These are phyloP conservation scores for Pueraria montana DNA, from an alignment of 306 rosid species.

Conservation along the genomic window DNA sequence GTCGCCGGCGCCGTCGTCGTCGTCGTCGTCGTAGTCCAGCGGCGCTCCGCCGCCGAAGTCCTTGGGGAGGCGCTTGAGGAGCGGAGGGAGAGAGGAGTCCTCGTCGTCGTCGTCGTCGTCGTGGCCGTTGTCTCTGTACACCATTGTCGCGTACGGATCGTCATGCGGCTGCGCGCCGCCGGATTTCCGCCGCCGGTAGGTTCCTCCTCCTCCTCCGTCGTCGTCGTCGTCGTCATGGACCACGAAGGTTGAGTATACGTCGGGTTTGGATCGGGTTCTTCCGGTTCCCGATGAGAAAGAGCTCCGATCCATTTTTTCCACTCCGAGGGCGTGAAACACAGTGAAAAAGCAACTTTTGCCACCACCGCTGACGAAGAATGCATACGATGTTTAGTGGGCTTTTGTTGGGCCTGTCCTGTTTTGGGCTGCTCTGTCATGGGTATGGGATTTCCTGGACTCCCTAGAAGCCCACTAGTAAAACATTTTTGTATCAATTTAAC, in stretches of 20 bases:
- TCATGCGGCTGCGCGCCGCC: slow-evolving; percentile 47
- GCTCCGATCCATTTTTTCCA: slow-evolving; percentile 72
- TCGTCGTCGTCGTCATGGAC: slow-evolving; percentile 69
- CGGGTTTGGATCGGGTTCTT: slow-evolving; percentile 60
- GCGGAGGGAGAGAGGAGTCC: slow-evolving; percentile 91
- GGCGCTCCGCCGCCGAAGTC: slow-evolving; percentile 96
- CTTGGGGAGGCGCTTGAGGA: slow-evolving; percentile 89
- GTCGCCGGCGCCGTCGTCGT: slow-evolving; percentile 64
- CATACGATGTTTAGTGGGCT: slow-evolving; percentile 27
- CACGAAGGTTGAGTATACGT: slow-evolving; percentile 82
- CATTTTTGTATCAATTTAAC: no score
- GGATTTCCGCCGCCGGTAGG: slow-evolving; percentile 45
- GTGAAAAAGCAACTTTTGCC: no score
- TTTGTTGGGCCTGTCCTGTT: not conserved
- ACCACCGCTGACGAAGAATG: not conserved
- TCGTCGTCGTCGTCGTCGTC: slow-evolving; percentile 73
- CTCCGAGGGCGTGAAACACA: not conserved
- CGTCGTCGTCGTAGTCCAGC: slow-evolving; percentile 77
- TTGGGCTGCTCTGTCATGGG: not conserved
- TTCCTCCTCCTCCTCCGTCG: slow-evolving; percentile 37
- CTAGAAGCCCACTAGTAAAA: no score
- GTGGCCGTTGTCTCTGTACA: slow-evolving; percentile 69
- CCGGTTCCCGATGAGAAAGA: slow-evolving; percentile 59
- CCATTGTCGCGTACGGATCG: slow-evolving; percentile 82
- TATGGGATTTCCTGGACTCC: not conserved